Percentiles rank a stretch among this genome's conserved stretches.
These are phyloP conservation scores for Ensete glaucum DNA, from an alignment of 176 grass and related monocot species.

Conservation along the genomic window DNA sequence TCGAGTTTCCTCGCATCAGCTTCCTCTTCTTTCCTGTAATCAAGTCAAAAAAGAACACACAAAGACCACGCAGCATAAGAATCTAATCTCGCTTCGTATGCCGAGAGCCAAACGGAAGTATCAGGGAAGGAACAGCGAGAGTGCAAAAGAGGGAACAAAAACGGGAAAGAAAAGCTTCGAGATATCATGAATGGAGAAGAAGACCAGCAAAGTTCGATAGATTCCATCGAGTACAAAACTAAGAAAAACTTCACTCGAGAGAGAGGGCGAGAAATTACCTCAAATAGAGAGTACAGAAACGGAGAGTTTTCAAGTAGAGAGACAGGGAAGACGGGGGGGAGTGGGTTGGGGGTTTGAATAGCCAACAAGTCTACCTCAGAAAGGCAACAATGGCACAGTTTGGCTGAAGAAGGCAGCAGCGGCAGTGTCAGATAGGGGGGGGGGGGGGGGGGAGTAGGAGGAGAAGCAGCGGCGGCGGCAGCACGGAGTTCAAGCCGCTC, in stretches of 20 bases:
- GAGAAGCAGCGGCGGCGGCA: not conserved
- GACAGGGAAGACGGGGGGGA: not conserved
- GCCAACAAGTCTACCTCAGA: not conserved
- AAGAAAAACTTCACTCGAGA: not conserved
- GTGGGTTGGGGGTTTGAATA: not conserved
- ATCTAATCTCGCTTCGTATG: not conserved
- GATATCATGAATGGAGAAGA: not conserved
- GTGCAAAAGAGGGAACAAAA: not conserved
- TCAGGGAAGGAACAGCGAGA: not conserved
- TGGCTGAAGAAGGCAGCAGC: not conserved
- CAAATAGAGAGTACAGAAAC: not conserved
- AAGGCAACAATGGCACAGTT: not conserved
- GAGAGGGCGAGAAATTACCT: not conserved
- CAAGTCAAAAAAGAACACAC: not conserved
- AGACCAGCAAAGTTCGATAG: not conserved
- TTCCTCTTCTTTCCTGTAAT: not conserved
- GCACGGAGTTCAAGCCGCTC: not conserved
- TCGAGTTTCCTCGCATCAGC: not conserved
- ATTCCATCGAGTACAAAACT: too few relatives aligned
- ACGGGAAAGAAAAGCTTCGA: not conserved
- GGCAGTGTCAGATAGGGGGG: not conserved
- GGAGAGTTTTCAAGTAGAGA: not conserved
- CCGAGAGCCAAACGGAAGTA: not conserved
- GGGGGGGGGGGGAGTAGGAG: not conserved
- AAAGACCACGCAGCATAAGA: not conserved